These are phyloP conservation scores for Penicillium canescens DNA, from an alignment of 495 filamentous ascomycete genomes.

Conservation along the genomic window DNA sequence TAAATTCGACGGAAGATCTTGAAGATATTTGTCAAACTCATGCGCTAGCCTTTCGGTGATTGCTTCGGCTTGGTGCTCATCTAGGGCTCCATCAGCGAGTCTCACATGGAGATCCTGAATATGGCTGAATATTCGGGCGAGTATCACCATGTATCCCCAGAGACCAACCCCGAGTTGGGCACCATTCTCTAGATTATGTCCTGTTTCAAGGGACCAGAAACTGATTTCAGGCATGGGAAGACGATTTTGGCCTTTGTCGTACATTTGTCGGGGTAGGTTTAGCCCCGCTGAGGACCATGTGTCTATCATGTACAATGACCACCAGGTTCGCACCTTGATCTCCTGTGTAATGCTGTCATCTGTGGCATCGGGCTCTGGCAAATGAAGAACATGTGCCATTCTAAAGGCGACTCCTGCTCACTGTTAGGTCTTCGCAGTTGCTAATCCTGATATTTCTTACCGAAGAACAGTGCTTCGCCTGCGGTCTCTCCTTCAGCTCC, in stretches of 20 bases:
- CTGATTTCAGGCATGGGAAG: slow-evolving; percentile 9
- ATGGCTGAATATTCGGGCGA: slow-evolving; percentile 18
- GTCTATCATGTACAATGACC: slow-evolving; percentile 29
- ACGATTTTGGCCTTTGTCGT: slow-evolving; percentile 5
- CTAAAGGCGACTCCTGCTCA: slow-evolving; percentile 18
- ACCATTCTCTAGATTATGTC: background rate
- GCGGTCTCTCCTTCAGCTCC: slow-evolving; percentile 16
- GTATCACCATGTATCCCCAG: slow-evolving; percentile 23
- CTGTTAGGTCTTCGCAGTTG: background rate
- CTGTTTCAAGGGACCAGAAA: slow-evolving; percentile 10
- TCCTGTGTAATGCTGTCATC: slow-evolving; percentile 20
- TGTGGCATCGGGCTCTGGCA: slow-evolving; percentile 4
- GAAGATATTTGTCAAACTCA: slow-evolving; percentile 14
- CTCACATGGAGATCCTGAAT: slow-evolving; percentile 19
- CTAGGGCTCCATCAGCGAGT: slow-evolving; percentile 12
- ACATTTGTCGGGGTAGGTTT: slow-evolving; percentile 16
- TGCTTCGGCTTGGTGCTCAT: slow-evolving; percentile 7
- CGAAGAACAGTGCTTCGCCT: slow-evolving; percentile 18
- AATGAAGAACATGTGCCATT: slow-evolving; percentile 21
- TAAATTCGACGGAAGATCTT: slow-evolving; percentile 7
- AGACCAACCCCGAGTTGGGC: slow-evolving; percentile 4
- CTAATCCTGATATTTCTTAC: slow-evolving; percentile 1
- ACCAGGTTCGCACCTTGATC: slow-evolving; percentile 24
- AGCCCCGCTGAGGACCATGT: slow-evolving; percentile 26
- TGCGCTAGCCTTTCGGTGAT: slow-evolving; percentile 7